Evolutionary conservation across 1,139 yeast genomes (phyloP), one percentile per base, ranked within the genome.

Genomic region (Debaryomyces udenii): DNA sequence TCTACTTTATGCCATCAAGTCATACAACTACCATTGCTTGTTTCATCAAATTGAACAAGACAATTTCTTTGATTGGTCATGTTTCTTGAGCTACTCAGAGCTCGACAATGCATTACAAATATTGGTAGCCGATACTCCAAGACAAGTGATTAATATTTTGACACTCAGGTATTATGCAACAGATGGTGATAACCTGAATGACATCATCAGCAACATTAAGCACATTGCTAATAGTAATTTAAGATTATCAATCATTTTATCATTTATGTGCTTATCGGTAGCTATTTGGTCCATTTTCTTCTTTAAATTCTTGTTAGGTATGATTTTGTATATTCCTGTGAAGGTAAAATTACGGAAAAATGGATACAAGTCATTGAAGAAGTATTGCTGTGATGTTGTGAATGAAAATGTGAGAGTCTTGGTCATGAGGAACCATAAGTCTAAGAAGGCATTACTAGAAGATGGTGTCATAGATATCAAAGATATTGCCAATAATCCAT

Each of bases 81-180:
- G 89, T 15, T 79, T 88, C 49, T 78, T 79, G 52, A 76, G 83
- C 3, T 87, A 81, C 59, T 80, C 79, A 53, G 84, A 87, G 43
- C 63, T 87, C 41, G 81, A 82, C 48, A 76, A 78, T 37, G 87
- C 93, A 57, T 58, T 82, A 11, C 79, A 79, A 44, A 70, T 86
- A 27, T 51, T 86, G 14, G 67, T 86, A 34, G 91, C 96, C 1
- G 96, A 89, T 52, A 76, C 91, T 4, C 96, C 96, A n/a, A 77
- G 96, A 61, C 96, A 89, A 63, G 84, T 85, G 2, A 78, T 89
- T 51, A 89, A 89, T 57, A 86, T 90, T 20, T 66, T 86, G 49
- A 87, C 96, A 0, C 62, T 86, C 27, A 72, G 83, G 55, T 69
- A 65, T 44, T 74, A 76, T 43, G 81, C 81, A 7, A 74, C 86